Evolutionary conservation across 2,329 filamentous ascomycete species (phyloP), one percentile per base, ranked within the genome.

Genomic region (Paecilomyces fulvus): DNA sequence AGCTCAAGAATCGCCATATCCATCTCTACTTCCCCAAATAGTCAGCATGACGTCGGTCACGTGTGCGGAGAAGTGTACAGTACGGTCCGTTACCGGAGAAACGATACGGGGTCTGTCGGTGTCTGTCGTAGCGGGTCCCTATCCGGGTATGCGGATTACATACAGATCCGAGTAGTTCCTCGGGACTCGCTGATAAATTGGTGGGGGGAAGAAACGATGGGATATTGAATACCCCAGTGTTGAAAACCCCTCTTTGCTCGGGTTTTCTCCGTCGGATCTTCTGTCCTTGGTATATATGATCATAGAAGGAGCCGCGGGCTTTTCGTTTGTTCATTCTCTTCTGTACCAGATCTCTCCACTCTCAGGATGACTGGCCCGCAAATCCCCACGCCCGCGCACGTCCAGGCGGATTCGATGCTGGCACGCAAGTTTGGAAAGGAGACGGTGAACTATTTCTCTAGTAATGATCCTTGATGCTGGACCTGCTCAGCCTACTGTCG

Each of bases 311-410:
- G n/a, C 17, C 14, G 37, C 6, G 17, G n/a, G 20, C 48, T 49
- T 49, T 28, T 49, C 12, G 9, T 28, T 49, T 49, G 25, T 25
- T 49, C 25, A 11, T 28, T 25, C 10, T 28, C 25, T 28, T 49
- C 48, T 49, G 23, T 17, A 14, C 48, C 1, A 25, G 48, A 49
- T 23, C 20, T 49, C 48, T 49, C 21, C 48, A 49, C 20, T 49
- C 21, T 49, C 48, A 49, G 4, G 8, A 49, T 49, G 48, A 49
- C 21, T 8, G 9, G 10, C 7, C 62, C 67, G 37, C 68, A 75
- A 55, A 76, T 85, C 54, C 83, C 83, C 28, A 76, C 78, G 61
- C 83, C 83, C 53, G 80, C 81, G 37, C 81, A 85, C 70, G 72
- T 78, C 56, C 75, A 80, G 60, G 73, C 81, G 63, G 83, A 86